Conservation (phyloP, 345 rosid genomes). For the Barbarea vulgaris region DNA sequence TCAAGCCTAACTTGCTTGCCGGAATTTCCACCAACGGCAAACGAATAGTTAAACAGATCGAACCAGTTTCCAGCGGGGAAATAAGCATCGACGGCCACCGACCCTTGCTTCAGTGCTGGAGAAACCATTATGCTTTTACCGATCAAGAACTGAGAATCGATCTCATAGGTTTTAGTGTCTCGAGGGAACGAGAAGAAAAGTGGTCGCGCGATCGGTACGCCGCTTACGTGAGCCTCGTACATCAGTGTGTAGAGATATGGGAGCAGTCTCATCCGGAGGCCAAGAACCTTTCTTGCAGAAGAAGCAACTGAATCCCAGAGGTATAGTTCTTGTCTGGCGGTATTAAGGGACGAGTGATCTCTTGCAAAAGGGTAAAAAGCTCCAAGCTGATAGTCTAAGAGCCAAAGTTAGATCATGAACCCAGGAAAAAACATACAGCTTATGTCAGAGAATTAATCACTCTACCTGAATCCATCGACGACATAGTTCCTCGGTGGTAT, state of each 20-base stretch:
- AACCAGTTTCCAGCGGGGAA: slow-evolving; percentile 78
- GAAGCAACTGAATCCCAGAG: slow-evolving; percentile 76
- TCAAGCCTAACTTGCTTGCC: slow-evolving; percentile 50
- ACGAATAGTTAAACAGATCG: slow-evolving; percentile 61
- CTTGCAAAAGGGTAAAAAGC: slow-evolving; percentile 86
- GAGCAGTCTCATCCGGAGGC: slow-evolving; percentile 66
- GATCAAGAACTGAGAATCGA: slow-evolving; percentile 57
- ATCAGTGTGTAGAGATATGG: slow-evolving; percentile 73
- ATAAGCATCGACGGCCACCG: slow-evolving; percentile 51
- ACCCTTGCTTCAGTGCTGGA: slow-evolving; percentile 51
- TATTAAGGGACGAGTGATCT: slow-evolving; percentile 51
- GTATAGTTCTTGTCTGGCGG: slow-evolving; percentile 66
- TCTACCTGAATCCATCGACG: slow-evolving; percentile 76
- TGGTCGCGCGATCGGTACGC: slow-evolving; percentile 73
- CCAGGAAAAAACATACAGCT: not conserved
- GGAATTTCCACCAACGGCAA: slow-evolving; percentile 36
- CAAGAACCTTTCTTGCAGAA: slow-evolving; percentile 65
- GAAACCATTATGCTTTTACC: slow-evolving; percentile 68
- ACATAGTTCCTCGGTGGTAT: slow-evolving; percentile 75
- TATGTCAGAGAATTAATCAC: slow-evolving; percentile 8
- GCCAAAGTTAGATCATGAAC: slow-evolving; percentile 26
- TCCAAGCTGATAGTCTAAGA: slow-evolving; percentile 54
- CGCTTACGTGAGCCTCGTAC: slow-evolving; percentile 60
- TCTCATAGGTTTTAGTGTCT: slow-evolving; percentile 55
- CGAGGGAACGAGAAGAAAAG: slow-evolving; percentile 72